Base-by-base conservation (phyloP, 441 rosid genomes). In the Eutrema salsugineum region DNA sequence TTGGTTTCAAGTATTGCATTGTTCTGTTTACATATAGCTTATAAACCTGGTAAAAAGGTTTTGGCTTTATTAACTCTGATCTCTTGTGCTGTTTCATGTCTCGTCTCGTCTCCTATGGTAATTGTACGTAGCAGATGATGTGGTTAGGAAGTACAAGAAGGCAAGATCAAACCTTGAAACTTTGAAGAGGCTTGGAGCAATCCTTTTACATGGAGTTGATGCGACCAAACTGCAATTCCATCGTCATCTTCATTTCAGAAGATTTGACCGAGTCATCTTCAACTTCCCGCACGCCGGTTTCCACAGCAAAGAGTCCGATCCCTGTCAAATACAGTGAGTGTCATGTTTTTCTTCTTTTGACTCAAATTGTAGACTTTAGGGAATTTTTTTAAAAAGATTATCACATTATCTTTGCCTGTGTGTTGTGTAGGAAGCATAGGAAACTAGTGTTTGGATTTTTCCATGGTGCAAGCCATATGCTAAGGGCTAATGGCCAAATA, bases 211-310 rank as follows among this genome's bases (percentile, higher is more conserved):
- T 72, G 84, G 74, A 64, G 90, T 84, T 68, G 93, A 88, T 82
- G 88, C 90, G 9, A 83, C 77, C 53, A 72, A 48, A 43, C 79
- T 88, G 79, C 77, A 63, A 11, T 16, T 27, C 22, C 80, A 81
- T 27, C 46, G 76, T 8, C 22, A 65, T 49, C 79, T 90, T 63
- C 57, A 35, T 36, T 70, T 0, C 70, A 76, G 53, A 44, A 86
- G 71, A 46, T 86, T 85, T n/a, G 91, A 88, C 48, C 75, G 83
- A 5, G 73, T 83, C 49, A 73, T 83, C 76, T 85, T 61, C 43
- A 77, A 77, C 70, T 77, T 72, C 77, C 80, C 80, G 0, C 80
- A 87, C 60, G 89, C 87, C 1, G 95, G 91, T 10, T 77, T 77
- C 60, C 73, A 71, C 4, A 10, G 88, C 49, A 82, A 33, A 62